Conservation (phyloP, 2,329 filamentous ascomycete species). For the Helicocarpus griseus region DNA sequence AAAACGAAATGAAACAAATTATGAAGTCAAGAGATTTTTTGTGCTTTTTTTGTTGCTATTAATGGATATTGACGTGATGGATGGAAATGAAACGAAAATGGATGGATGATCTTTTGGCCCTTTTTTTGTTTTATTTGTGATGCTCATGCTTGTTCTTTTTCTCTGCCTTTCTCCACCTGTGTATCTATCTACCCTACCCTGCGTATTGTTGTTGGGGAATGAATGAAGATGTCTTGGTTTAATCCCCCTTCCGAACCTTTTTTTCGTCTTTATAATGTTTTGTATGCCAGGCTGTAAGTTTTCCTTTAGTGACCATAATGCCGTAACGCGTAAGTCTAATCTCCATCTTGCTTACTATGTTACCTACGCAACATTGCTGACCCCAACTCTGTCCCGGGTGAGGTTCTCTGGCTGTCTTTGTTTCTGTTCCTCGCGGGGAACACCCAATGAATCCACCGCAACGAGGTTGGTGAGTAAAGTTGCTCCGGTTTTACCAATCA, state of each 20-base stretch:
- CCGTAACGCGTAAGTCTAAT: too few relatives aligned
- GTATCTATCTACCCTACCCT: neutral
- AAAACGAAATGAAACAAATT: neutral
- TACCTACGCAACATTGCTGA: too few relatives aligned
- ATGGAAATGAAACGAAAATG: too few relatives aligned
- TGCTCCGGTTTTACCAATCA: too few relatives aligned
- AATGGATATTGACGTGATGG: conserved; percentile 3
- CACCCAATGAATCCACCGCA: too few relatives aligned
- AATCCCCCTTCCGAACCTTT: neutral
- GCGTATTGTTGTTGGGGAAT: neutral
- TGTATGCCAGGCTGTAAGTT: too few relatives aligned
- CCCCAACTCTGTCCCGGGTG: too few relatives aligned
- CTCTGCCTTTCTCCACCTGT: conserved; percentile 1
- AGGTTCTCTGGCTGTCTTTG: too few relatives aligned
- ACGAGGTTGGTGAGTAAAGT: too few relatives aligned
- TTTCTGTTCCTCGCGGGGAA: too few relatives aligned
- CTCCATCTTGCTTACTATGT: too few relatives aligned
- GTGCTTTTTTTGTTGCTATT: conserved; percentile 3
- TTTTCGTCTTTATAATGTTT: neutral
- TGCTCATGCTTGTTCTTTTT: neutral
- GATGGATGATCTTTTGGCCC: conserved; percentile 2
- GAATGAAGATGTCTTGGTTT: neutral
- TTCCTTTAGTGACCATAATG: too few relatives aligned
- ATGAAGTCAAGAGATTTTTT: neutral
- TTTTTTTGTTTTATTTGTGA: neutral